Conservation (phyloP, 371 early-diverging fungal genomes). For the Apophysomyces ossiformis region DNA sequence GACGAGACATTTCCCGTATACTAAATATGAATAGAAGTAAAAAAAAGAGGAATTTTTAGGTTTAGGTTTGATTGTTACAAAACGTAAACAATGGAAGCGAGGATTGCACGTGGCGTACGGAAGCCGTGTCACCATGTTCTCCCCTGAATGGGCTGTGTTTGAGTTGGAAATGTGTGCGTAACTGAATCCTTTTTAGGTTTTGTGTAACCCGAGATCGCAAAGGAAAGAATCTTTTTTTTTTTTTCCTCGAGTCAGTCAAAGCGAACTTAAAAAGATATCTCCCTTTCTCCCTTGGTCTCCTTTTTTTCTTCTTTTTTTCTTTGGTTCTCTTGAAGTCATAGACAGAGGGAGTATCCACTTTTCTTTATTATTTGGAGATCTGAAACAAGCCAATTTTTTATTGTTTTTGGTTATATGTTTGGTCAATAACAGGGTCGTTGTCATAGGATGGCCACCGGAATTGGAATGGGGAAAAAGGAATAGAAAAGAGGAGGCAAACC, state of each 20-base stretch:
- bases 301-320: too few relatives aligned
- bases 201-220: neutral
- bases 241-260: neutral
- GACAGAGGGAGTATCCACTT: too few relatives aligned
- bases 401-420: neutral
- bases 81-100: slow-evolving; percentile 7
- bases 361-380: too few relatives aligned
- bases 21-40: slow-evolving; percentile 43
- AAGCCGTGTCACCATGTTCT: neutral
- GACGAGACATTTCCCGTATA: slow-evolving; percentile 88
- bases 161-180: neutral
- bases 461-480: neutral
- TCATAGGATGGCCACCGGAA: neutral
- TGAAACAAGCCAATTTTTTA: too few relatives aligned
- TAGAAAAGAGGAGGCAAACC: neutral
- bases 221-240: neutral
- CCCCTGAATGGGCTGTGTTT: neutral
- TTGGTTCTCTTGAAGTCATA: too few relatives aligned
- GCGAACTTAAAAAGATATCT: neutral
- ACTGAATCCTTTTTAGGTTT: neutral
- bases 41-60: neutral
- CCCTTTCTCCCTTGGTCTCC: too few relatives aligned
- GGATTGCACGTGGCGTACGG: slow-evolving; percentile 4
- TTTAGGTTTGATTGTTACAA: slow-evolving; percentile 10
- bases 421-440: neutral